Evolutionary conservation across 495 filamentous ascomycete genomes (phyloP).

Genomic region (Xylaria nigripes): DNA sequence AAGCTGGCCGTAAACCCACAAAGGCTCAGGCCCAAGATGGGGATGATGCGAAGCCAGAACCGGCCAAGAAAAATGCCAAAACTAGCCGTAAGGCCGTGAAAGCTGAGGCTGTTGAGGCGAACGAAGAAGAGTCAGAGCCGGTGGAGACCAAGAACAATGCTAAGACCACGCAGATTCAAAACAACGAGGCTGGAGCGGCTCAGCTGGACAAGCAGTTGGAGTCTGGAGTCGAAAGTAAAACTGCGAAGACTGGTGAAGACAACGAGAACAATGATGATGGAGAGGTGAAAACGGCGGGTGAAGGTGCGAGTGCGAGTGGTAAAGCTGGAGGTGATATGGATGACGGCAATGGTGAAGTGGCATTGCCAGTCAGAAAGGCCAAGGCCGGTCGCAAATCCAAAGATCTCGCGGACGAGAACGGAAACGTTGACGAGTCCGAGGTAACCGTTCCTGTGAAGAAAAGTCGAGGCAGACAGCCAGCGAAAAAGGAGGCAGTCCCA

Average conservation of each 20-base stretch:
- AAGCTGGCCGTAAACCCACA: neutral
- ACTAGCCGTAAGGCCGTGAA: conserved; percentile 11
- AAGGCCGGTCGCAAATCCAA: conserved; percentile 16
- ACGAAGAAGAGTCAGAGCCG: neutral
- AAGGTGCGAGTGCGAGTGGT: neutral
- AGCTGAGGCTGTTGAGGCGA: conserved; percentile 5
- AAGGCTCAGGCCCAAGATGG: conserved; percentile 18
- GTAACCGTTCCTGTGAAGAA: conserved; percentile 37
- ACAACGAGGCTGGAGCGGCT: neutral
- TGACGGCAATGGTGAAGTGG: conserved; percentile 1
- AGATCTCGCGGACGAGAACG: conserved; percentile 16
- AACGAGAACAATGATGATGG: neutral
- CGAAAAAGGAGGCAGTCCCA: conserved; percentile 13
- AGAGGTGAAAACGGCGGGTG: neutral
- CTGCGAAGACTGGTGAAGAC: neutral
- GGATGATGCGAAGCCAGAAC: conserved; percentile 33
- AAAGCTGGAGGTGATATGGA: neutral
- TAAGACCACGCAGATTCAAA: no score
- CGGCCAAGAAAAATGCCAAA: conserved; percentile 22
- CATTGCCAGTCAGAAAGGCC: conserved; percentile 7
- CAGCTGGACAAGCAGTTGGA: neutral
- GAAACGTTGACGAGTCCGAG: conserved; percentile 28
- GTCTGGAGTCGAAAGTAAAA: neutral
- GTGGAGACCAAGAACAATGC: neutral
- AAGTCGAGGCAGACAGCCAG: conserved; percentile 25